Evolutionary conservation across 225 moss, liverwort and hornwort genomes (phyloP), one percentile per base, ranked within the genome.

Genomic region (Physcomitrium patens): DNA sequence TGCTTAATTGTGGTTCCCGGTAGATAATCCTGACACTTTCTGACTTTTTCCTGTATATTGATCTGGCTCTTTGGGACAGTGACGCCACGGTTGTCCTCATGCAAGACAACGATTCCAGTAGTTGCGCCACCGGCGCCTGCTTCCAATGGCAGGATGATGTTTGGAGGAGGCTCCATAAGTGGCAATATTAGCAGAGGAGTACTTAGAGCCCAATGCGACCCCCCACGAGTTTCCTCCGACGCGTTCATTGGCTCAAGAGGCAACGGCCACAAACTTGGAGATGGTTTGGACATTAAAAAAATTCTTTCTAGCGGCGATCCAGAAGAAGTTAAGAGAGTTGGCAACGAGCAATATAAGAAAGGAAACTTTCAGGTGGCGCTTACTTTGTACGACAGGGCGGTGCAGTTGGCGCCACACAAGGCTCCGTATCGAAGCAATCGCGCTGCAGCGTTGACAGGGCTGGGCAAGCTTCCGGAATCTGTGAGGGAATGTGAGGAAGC

Each of bases 301-400:
- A 88, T 86, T 65, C 78, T 91, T 1, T 77, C 91, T 0, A 85
- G 86, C 45, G 86, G 80, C 20, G 94, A 96, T 61, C 86, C 96
- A 0, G 96, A 96, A 58, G 88, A 91, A 0, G 85, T 96, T 20
- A 96, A 96, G 70, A 86, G 88, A 6, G 88, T 82, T 3, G 96
- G 92, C 5, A 96, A 96, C 52, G 96, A 96, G 42, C 91, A 88
- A 60, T 96, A 92, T 77, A 96, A 92, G 76, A 96, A 92, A 70
- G 96, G 94, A 0, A 83, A 82, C 73, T 96, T 94, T 55, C 72
- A 73, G 6, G 96, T 94, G 65, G 96, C 96, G 3, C 84, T 96
- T 4, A 77, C 82, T 20, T 78, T 96, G 10, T 96, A 96, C 63
- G 96, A 96, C 61, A 79, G 92, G 27, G 96, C 96, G 7, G 88